Percentiles rank a stretch among this genome's conserved stretches.
Evolutionary conservation across 23 red algal species (phyloP).

Genomic region (Gracilaria vermiculophylla): DNA sequence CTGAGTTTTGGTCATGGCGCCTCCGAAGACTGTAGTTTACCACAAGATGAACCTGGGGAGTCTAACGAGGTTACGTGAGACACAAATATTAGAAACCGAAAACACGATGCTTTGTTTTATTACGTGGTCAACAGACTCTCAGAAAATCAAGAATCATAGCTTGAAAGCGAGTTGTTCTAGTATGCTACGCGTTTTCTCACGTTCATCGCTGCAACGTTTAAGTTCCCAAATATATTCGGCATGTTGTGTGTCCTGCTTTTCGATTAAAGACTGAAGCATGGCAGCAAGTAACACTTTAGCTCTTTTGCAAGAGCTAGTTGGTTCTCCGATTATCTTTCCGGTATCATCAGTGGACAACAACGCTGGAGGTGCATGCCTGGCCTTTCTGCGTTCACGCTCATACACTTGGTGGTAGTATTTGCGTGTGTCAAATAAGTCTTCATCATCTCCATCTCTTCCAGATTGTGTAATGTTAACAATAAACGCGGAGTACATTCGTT

Average conservation of each 20-base stretch:
- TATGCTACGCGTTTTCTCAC: background rate
- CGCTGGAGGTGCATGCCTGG: slow-evolving; percentile 2
- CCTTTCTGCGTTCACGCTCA: background rate
- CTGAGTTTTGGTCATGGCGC: background rate
- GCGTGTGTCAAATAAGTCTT: background rate
- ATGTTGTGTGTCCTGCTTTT: background rate
- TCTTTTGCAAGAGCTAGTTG: background rate
- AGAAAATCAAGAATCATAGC: background rate
- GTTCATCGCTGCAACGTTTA: background rate
- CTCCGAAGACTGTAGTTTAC: background rate
- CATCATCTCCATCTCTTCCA: slow-evolving; percentile 36
- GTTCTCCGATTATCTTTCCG: background rate
- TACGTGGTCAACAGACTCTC: background rate
- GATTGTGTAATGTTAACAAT: background rate
- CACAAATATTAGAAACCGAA: background rate
- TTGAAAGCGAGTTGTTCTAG: background rate
- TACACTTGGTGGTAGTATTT: slow-evolving; percentile 17
- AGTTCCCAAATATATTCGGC: background rate
- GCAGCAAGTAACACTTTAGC: background rate
- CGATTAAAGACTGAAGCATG: background rate
- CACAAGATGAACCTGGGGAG: background rate
- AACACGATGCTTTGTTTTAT: slow-evolving; percentile 18
- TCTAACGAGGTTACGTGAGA: background rate
- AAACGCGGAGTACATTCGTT: background rate
- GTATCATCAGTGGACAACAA: background rate